A percentile compares a stretch with the other conserved stretches of the same genome.
These are phyloP conservation scores for Lepidopterella palustris DNA, from an alignment of 495 filamentous ascomycete genomes.

Conservation along the genomic window DNA sequence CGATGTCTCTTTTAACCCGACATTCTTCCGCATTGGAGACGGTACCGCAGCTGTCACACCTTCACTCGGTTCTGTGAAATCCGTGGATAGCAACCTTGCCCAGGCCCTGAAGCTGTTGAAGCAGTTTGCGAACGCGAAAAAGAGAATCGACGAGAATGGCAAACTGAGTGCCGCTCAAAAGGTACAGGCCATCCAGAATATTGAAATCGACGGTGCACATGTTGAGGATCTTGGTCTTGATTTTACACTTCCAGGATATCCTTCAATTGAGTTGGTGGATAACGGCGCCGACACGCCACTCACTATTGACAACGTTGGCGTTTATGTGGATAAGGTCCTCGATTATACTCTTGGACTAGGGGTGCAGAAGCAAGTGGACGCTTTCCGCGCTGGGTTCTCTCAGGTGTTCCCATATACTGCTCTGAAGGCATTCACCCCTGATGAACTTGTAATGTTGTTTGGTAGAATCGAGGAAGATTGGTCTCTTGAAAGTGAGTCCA, in stretches of 20 bases:
- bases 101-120: slow-evolving; percentile 81
- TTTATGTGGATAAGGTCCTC: slow-evolving; percentile 83
- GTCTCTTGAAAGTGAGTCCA: slow-evolving; percentile 86
- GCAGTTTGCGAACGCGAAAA: slow-evolving; percentile 78
- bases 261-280: slow-evolving; percentile 73
- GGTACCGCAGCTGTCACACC: slow-evolving; percentile 65
- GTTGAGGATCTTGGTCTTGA: slow-evolving; percentile 88
- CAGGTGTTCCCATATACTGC: slow-evolving; percentile 95
- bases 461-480: slow-evolving; percentile 93
- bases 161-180: slow-evolving; percentile 61
- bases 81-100: slow-evolving; percentile 81
- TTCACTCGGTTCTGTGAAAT: slow-evolving; percentile 84
- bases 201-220: slow-evolving; percentile 62
- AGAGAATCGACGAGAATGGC: slow-evolving; percentile 64
- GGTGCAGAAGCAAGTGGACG: slow-evolving; percentile 81
- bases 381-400: slow-evolving; percentile 87
- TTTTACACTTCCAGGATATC: slow-evolving; percentile 92
- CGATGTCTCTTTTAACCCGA: slow-evolving; percentile 95
- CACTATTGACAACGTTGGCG: slow-evolving; percentile 81
- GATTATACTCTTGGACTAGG: slow-evolving; percentile 85
- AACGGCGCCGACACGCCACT: slow-evolving; percentile 66
- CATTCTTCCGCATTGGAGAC: slow-evolving; percentile 92
- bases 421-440: slow-evolving; percentile 89
- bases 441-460: slow-evolving; percentile 94
- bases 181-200: slow-evolving; percentile 55